Evolutionary conservation across 345 rosid species (phyloP), one percentile per base, ranked within the genome.

Genomic region (Sisymbrium altissimum): DNA sequence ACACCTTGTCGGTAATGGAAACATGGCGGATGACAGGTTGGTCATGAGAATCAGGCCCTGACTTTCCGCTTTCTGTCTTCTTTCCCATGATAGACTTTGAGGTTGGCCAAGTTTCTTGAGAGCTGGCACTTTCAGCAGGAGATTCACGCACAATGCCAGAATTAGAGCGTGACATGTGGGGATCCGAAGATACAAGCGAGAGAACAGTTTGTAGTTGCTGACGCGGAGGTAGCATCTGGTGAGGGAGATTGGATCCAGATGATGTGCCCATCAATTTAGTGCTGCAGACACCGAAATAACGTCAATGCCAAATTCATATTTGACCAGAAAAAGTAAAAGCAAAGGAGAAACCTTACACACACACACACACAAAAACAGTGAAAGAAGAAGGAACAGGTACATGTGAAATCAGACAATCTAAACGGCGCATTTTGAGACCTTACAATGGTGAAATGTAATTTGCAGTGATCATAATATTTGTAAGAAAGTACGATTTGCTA

Each of bases 101-200:
- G 80, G 91, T 76, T 33, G 96, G 97, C 97, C 98, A 96, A 14
- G 97, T 96, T 65, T 96, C 99, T 65, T 85, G 84, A 35, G 98
- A 96, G 81, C 97, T 92, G 3, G 98, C 98, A 81, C 98, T 96
- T 81, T 90, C 98, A 33, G 98, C 88, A 38, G 99, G 99, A 7
- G 98, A 96, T 76, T 92, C 98, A 6, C 86, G 96, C 35, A 81
- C 80, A 48, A 86, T 82, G 70, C 86, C 93, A 10, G 95, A 87
- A 72, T 83, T 92, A 12, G 93, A 85, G 30, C 92, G 84, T 44
- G 89, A 84, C 73, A 87, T 18, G 83, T 70, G 85, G 66, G 86
- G 85, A 78, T 92, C 95, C 0, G 88, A 87, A 15, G 96, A 78
- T 17, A 89, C 85, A 10, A 90, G 83, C 25, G 80, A 76, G 17